Base-by-base conservation (phyloP, 306 rosid species). In the Malus sieversii region DNA sequence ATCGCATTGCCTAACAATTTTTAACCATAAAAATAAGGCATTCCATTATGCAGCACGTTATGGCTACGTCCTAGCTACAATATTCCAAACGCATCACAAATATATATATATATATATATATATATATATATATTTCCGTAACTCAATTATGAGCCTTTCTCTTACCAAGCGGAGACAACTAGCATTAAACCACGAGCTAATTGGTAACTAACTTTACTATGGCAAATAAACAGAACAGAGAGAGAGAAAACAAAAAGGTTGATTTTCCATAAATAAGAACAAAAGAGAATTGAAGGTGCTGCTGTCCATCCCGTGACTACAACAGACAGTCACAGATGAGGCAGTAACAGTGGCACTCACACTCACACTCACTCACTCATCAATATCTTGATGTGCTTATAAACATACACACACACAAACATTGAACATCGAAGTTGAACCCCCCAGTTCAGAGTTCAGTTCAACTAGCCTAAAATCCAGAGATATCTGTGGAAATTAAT, bases 241-340 rank as follows among this genome's bases (percentile, higher is more conserved):
- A 80, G 81, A 78, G 82, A 84, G 62, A 58, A 82, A 79, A 79
- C 83, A 40, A 71, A 71, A 55, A 66, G 8, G 73, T 66, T 44
- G 61, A 57, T 44, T 60, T 60, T 33, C 38, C 65, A 74, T 70
- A 72, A 80, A 77, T 38, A 40, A 59, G 22, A 4, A n/a, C 9
- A 59, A 59, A 77, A 68, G 74, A 79, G 61, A 42, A 65, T 62
- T 74, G 66, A 74, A 53, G 23, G 55, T 72, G 5, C 22, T 66
- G 68, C 77, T 58, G 74, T 71, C 73, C 71, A 67, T 51, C 90
- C 85, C 94, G 88, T 90, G 94, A 89, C 60, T 22, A 15, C 79
- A 62, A 66, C 30, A 61, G 44, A 78, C 57, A 42, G 42, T 77
- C 73, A 77, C 71, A 18, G 25, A 40, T 40, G 45, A 10, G 19